Percentiles rank a stretch among this genome's conserved stretches.
phyloP scores from a whole-genome alignment of 2,329 filamentous ascomycete species.

The Drechmeria coniospora region DNA sequence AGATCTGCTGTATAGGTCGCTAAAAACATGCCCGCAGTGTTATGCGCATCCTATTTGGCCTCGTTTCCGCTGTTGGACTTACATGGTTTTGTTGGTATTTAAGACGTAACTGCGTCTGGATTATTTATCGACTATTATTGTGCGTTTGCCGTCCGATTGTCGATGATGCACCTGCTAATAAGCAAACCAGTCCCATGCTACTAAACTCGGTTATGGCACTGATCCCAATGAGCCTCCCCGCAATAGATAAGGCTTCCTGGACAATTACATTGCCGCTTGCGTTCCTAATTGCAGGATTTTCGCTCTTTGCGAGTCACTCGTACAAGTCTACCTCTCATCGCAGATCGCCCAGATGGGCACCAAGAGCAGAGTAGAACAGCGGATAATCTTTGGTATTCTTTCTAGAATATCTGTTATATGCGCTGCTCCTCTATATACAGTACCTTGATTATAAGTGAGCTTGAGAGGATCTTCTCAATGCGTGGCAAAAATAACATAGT shows the following conservation, averaged over 20 bases:
- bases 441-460: too few relatives aligned
- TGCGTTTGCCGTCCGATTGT: not conserved
- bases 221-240: conserved; percentile 1
- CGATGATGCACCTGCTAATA: not conserved
- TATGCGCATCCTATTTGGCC: not conserved
- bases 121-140: not conserved
- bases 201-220: conserved; percentile 1
- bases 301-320: not conserved
- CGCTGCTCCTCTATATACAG: too few relatives aligned
- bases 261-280: not conserved
- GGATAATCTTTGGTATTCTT: too few relatives aligned
- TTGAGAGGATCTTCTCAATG: too few relatives aligned
- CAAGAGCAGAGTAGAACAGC: too few relatives aligned
- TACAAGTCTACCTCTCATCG: not conserved
- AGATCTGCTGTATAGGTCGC: not conserved
- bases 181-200: not conserved
- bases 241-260: not conserved
- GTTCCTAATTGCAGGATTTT: not conserved
- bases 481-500: too few relatives aligned
- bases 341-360: not conserved
- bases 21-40: not conserved
- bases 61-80: not conserved
- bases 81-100: conserved; percentile 1
- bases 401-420: too few relatives aligned
- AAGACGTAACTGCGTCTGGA: conserved; percentile 1